These are phyloP conservation scores for Nowakowskiella sp. DNA, from an alignment of 192 early-diverging fungal species.

Conservation along the genomic window DNA sequence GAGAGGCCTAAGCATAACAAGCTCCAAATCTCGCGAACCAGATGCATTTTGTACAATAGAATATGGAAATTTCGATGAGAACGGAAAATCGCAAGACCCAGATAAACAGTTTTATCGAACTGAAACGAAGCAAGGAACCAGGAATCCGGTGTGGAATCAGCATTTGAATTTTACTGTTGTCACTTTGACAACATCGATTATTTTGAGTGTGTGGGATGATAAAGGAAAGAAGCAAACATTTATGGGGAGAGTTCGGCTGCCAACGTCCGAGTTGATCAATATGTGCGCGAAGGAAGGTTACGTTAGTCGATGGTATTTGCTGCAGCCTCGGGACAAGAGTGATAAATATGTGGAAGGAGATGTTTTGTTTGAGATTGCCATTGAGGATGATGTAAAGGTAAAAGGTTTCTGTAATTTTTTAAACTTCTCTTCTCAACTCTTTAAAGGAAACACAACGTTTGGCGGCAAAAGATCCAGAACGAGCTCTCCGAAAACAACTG, in stretches of 20 bases:
- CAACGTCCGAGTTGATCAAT: not conserved
- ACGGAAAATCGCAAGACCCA: slow-evolving; percentile 12
- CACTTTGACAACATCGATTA: not conserved
- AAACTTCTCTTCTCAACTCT: too few species aligned
- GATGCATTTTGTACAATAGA: slow-evolving; percentile 47
- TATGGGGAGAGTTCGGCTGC: not conserved
- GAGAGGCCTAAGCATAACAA: slow-evolving; percentile 39
- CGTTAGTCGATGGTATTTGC: not conserved
- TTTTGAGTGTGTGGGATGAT: not conserved
- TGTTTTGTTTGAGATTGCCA: not conserved
- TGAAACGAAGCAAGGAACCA: slow-evolving; percentile 22
- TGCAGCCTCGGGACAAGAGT: not conserved
- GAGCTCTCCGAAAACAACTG: too few species aligned
- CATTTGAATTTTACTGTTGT: not conserved
- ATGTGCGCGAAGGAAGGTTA: not conserved
- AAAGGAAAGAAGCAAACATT: not conserved
- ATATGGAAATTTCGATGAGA: too few species aligned
- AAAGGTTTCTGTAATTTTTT: too few species aligned
- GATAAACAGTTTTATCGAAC: slow-evolving; percentile 36
- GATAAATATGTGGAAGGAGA: not conserved
- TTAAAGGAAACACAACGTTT: too few species aligned
- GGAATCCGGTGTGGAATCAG: slow-evolving; percentile 18
- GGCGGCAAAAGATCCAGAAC: too few species aligned
- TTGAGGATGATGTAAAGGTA: not conserved
- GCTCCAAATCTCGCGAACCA: slow-evolving; percentile 32